Base-by-base conservation (phyloP, 2,329 filamentous ascomycete species). In the Cercospora beticola region DNA sequence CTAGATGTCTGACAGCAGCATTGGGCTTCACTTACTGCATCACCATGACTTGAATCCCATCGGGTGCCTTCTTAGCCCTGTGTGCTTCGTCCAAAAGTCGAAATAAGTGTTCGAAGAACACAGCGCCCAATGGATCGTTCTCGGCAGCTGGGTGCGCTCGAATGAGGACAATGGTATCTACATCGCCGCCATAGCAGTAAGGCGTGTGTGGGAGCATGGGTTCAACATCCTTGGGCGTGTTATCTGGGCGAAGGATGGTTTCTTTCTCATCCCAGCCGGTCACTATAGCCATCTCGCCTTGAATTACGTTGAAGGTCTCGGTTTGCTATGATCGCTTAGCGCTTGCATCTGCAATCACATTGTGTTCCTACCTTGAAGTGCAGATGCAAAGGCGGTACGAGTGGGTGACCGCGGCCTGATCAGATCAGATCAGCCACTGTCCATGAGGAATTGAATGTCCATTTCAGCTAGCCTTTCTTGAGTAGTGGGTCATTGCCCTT, bases 351-450 rank as follows among this genome's bases (percentile, higher is more conserved):
- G 16, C 12, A 5, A 31, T 18, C 7, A 12, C 26, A 21, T 5
- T 26, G 26, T 18, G 14, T 28, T 8, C 14, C 26, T n/a, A 64
- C 62, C 33, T 64, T 64, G 52, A 64, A 64, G 49, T 64, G 62
- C 5, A 64, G 33, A 21, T 64, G 62, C 12, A 64, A 52, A 21
- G 62, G 62, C 9, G 62, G 62, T 3, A 64, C 62, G 31, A 64
- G 62, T 58, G 62, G 62, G 8, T 64, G 62, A 26, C 62, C 62
- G 14, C 62, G 62, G 26, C 62, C 62, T 64, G 31, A 31, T 9
- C n/a, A 14, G n/a, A 21, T 59, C 31, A 59, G 28, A 33, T 59
- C 31, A 59, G 56, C 30, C 28, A 21, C 16, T 33, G 5, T 21
- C 12, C 56, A n/a, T 12, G 16, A 26, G 21, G 8, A 28, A 33